Base-by-base conservation (phyloP, 225 moss, liverwort and hornwort species). In the Takakia lepidozioides region DNA sequence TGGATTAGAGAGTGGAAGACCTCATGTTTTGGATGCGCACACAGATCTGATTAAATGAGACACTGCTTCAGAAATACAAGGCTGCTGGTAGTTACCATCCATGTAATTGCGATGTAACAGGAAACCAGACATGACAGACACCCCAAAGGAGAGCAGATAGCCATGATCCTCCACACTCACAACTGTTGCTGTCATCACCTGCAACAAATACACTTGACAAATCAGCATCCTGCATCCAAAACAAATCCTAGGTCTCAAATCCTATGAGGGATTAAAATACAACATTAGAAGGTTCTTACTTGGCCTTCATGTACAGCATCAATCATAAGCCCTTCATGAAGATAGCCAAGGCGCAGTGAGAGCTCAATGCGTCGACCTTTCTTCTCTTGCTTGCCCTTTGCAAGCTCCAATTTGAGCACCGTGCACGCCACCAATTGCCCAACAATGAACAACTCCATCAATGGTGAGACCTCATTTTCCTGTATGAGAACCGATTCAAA, bases 111-210 rank as follows among this genome's bases (percentile, higher is more conserved):
- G 68, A 18, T 79, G 78, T 25, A 79, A 56, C 42, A 91, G 61
- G 58, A 99, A 91, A 43, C 98, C 98, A 34, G 98, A 91, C 54
- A 99, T 18, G 27, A 75, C 83, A 52, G 83, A 59, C 27, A 99
- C 87, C 56, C 91, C 98, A 15, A 99, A 81, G 3, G 82, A 77
- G 19, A 99, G 78, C 49, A 87, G 63, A 67, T 91, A 99, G 36
- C 98, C 98, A 77, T 99, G 91, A 47, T 99, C 98, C 71, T 99
- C 98, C 37, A 91, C 58, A 62, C 98, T 99, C 19, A 82, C 81
- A 11, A 99, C 85, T 41, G 73, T 62, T 52, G 82, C 98, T 57
- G 74, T 65, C 54, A 88, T 55, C 28, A 32, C 61, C 95, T 95
- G 75, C 59, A 43, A 65, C 56, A 47, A 41, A 50, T 3, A 55